These are phyloP conservation scores for Kluyveromyces siamensis DNA, from an alignment of 805 yeast species.

Conservation along the genomic window DNA sequence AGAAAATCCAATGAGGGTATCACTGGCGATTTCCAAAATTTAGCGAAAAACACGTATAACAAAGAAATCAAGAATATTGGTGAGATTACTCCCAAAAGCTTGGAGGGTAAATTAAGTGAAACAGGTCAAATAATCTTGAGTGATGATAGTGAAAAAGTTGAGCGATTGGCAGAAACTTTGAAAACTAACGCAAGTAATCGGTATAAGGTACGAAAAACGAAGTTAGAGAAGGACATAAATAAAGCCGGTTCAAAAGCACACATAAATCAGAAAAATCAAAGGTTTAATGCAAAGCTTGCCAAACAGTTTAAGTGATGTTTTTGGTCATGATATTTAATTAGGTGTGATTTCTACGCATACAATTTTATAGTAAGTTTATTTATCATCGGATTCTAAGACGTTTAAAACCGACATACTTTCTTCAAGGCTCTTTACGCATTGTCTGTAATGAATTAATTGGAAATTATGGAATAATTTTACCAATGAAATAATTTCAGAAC, in stretches of 20 bases:
- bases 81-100: not conserved
- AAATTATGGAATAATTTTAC: slow-evolving; percentile 60
- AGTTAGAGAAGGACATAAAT: slow-evolving; percentile 6
- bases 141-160: slow-evolving; percentile 14
- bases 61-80: slow-evolving; percentile 16
- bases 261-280: slow-evolving; percentile 25
- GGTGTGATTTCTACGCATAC: not conserved
- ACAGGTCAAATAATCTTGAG: slow-evolving; percentile 9
- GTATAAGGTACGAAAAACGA: slow-evolving; percentile 12
- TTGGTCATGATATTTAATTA: too few relatives aligned
- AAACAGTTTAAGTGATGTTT: slow-evolving; percentile 10
- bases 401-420: slow-evolving; percentile 35
- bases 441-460: slow-evolving; percentile 56
- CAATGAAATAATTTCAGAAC: slow-evolving; percentile 53
- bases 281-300: slow-evolving; percentile 23
- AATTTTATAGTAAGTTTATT: slow-evolving; percentile 1
- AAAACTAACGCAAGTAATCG: slow-evolving; percentile 14
- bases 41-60: slow-evolving; percentile 24
- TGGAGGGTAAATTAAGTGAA: slow-evolving; percentile 3
- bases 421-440: slow-evolving; percentile 41
- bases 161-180: slow-evolving; percentile 14
- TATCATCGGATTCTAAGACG: slow-evolving; percentile 13
- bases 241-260: slow-evolving; percentile 10
- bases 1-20: slow-evolving; percentile 3
- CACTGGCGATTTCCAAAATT: slow-evolving; percentile 9